Percentiles rank a stretch among this genome's conserved stretches.
These are phyloP conservation scores for Rugonectria rugulosa DNA, from an alignment of 2,329 filamentous ascomycete genomes.

Conservation along the genomic window DNA sequence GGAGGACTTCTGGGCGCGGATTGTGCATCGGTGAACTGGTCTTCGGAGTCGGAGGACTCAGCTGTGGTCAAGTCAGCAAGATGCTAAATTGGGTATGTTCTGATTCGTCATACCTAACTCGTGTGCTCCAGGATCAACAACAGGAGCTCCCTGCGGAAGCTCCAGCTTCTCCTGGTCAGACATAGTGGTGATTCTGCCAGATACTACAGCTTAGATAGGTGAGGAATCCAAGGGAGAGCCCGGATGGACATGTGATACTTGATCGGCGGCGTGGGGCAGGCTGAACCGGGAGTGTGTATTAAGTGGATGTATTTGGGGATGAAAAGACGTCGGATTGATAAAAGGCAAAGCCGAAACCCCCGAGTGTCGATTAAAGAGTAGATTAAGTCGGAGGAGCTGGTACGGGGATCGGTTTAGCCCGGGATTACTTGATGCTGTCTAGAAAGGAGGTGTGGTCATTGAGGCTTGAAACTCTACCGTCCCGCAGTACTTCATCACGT, in stretches of 20 bases:
- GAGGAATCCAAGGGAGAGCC: constrained; percentile 3
- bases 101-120: constrained; percentile 58
- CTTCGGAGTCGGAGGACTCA: constrained; percentile 70
- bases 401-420: constrained; percentile 8
- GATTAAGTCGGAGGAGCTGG: constrained; percentile 2
- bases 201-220: constrained; percentile 15
- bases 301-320: constrained; percentile 10
- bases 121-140: constrained; percentile 65
- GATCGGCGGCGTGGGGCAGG: constrained; percentile 31
- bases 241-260: constrained; percentile 31
- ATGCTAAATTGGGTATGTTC: neutral
- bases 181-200: constrained; percentile 34
- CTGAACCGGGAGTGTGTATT: constrained; percentile 22
- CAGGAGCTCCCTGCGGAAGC: constrained; percentile 41
- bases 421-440: constrained; percentile 17
- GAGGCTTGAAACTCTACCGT: constrained; percentile 28
- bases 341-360: constrained; percentile 11
- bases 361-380: constrained; percentile 4
- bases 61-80: constrained; percentile 40
- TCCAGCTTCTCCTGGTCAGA: constrained; percentile 41
- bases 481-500: constrained; percentile 38
- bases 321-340: constrained; percentile 13
- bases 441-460: constrained; percentile 30
- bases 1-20: constrained; percentile 57
- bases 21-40: constrained; percentile 74